Evolutionary conservation across 163 green algal species (phyloP).

Genomic region (Prototheca cutis): DNA sequence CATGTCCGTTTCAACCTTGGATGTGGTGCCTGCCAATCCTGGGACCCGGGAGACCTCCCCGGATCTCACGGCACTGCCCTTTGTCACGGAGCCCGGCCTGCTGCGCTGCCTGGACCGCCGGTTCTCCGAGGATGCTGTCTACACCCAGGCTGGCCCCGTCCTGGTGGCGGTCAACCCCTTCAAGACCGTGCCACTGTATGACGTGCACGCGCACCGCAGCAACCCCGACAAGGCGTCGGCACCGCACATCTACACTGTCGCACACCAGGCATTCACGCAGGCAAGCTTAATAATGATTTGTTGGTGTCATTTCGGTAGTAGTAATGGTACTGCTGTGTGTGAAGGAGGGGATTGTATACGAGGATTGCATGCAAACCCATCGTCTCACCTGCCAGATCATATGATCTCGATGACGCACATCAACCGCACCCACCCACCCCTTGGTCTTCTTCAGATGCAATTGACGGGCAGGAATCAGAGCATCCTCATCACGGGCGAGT

Average conservation of each 20-base stretch:
- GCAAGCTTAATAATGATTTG: too few species aligned
- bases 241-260: constrained; percentile 79
- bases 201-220: constrained; percentile 37
- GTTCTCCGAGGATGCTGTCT: constrained; percentile 49
- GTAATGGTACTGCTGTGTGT: too few species aligned
- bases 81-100: constrained; percentile 81
- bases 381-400: too few species aligned
- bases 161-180: constrained; percentile 90
- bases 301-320: too few species aligned
- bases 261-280: constrained; percentile 58
- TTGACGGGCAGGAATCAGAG: constrained; percentile 40
- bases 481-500: constrained; percentile 77
- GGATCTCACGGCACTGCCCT: constrained; percentile 68
- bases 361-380: too few species aligned
- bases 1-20: not conserved
- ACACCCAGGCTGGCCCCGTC: constrained; percentile 74
- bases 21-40: constrained; percentile 18
- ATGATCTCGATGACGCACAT: too few species aligned
- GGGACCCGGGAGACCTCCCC: constrained; percentile 32
- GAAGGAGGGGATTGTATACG: too few species aligned
- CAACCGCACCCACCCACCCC: not conserved
- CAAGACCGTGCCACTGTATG: constrained; percentile 75
- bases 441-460: constrained; percentile 26
- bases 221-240: constrained; percentile 46
- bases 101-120: constrained; percentile 59